phyloP scores from a whole-genome alignment of 257 asterid genomes.

The Verbena officinalis region DNA sequence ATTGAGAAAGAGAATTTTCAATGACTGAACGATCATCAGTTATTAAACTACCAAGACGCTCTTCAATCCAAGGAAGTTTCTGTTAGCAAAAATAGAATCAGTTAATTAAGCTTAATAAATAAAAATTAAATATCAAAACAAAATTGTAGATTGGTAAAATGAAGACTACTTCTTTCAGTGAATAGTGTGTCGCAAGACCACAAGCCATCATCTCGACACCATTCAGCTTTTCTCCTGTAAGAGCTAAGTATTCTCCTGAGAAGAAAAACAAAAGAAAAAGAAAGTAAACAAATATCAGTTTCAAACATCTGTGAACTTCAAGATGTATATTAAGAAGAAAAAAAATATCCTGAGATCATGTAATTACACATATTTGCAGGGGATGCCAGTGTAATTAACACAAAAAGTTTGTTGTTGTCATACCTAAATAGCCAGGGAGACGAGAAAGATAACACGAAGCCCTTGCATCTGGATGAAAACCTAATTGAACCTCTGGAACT shows the following conservation, averaged over 20 bases:
- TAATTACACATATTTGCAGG: too few relatives aligned
- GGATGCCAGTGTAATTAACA: too few relatives aligned
- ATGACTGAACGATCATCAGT: slow-evolving; percentile 87
- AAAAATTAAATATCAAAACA: background rate
- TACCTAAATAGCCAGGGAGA: slow-evolving; percentile 98
- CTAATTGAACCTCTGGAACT: slow-evolving; percentile 87
- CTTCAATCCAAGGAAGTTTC: slow-evolving; percentile 96
- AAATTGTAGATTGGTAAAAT: background rate
- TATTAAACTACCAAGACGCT: slow-evolving; percentile 80
- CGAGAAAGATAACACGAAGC: slow-evolving; percentile 97
- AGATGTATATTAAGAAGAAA: background rate
- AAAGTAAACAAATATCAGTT: background rate
- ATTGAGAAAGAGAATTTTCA: slow-evolving; percentile 85
- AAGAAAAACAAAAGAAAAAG: too few relatives aligned
- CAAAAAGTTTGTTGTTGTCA: slow-evolving; percentile 2
- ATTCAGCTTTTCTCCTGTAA: slow-evolving; percentile 85
- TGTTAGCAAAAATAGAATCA: slow-evolving; percentile 38
- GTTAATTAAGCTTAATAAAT: slow-evolving; percentile 9
- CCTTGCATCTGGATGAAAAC: slow-evolving; percentile 98
- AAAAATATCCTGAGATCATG: too few relatives aligned
- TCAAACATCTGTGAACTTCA: slow-evolving; percentile 17
- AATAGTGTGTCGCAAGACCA: slow-evolving; percentile 94
- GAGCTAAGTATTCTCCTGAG: slow-evolving; percentile 95
- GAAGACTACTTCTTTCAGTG: slow-evolving; percentile 67
- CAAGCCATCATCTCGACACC: slow-evolving; percentile 94